These are phyloP conservation scores for Cucurbita argyrosperma DNA, from an alignment of 306 rosid genomes.

Conservation along the genomic window DNA sequence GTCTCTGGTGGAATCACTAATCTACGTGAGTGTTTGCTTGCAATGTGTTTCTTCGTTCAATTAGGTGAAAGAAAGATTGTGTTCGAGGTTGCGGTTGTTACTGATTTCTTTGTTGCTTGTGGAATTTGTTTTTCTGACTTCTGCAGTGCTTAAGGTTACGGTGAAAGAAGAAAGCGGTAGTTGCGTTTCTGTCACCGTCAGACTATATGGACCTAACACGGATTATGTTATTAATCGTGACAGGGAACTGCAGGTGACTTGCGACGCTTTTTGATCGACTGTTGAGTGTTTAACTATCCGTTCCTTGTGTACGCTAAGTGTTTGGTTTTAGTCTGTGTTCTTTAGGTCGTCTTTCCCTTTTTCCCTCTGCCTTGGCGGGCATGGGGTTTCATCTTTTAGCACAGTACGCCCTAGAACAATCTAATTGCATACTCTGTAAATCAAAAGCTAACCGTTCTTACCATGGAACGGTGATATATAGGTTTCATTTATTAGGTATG, in stretches of 20 bases:
- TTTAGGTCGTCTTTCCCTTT: neutral
- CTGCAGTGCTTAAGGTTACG: conserved; percentile 63
- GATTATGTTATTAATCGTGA: conserved; percentile 71
- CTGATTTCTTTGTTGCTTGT: conserved; percentile 2
- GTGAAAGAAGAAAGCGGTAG: conserved; percentile 40
- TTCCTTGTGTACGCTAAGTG: neutral
- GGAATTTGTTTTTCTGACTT: neutral
- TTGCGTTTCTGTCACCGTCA: conserved; percentile 32
- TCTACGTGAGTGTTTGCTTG: conserved; percentile 42
- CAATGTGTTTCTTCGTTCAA: neutral
- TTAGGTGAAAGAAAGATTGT: neutral
- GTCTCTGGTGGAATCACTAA: conserved; percentile 95
- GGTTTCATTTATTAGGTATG: no score
- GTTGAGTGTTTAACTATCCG: neutral
- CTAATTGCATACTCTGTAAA: neutral
- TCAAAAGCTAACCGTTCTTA: neutral
- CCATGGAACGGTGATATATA: neutral
- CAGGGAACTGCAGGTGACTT: conserved; percentile 70
- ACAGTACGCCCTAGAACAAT: neutral
- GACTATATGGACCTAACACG: conserved; percentile 87
- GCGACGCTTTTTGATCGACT: conserved; percentile 1
- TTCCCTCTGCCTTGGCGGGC: neutral
- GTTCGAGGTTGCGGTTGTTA: neutral
- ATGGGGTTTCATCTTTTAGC: neutral
- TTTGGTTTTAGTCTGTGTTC: neutral